A percentile compares a stretch with the other conserved stretches of the same genome.
Conservation (phyloP, 1,139 yeast genomes). For the Zygosaccharomyces sapae region DNA sequence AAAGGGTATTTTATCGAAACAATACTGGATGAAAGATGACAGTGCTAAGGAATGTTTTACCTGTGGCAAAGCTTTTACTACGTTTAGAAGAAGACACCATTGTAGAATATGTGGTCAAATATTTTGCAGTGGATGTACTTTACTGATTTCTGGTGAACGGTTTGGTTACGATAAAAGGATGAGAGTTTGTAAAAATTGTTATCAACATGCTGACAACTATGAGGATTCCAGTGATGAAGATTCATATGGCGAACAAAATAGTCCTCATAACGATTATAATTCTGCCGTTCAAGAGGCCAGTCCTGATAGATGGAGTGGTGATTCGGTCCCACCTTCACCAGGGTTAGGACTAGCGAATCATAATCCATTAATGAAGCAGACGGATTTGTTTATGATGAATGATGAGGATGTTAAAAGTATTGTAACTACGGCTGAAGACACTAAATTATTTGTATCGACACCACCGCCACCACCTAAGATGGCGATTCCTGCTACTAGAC, state of each 20-base stretch:
- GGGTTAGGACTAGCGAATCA: conserved; percentile 1
- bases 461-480: conserved; percentile 70
- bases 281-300: conserved; percentile 9
- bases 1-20: conserved; percentile 48
- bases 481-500: conserved; percentile 79
- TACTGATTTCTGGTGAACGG: conserved; percentile 68
- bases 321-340: not conserved
- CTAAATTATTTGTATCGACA: conserved; percentile 34
- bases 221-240: conserved; percentile 71
- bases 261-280: conserved; percentile 12
- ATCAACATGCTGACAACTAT: conserved; percentile 53
- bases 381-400: conserved; percentile 22
- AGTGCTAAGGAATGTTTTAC: conserved; percentile 77
- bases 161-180: conserved; percentile 67
- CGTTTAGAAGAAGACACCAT: conserved; percentile 87
- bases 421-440: conserved; percentile 34
- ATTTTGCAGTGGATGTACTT: conserved; percentile 84
- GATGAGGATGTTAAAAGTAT: conserved; percentile 37
- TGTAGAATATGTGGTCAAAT: conserved; percentile 96
- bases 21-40: conserved; percentile 91
- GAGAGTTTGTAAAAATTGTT: conserved; percentile 77
- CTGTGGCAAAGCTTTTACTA: conserved; percentile 67
- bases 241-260: conserved; percentile 11
- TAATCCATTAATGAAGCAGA: conserved; percentile 9
- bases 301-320: conserved; percentile 5